Conservation (phyloP, 169 alveolate species). For the Eimeria sp. region DNA sequence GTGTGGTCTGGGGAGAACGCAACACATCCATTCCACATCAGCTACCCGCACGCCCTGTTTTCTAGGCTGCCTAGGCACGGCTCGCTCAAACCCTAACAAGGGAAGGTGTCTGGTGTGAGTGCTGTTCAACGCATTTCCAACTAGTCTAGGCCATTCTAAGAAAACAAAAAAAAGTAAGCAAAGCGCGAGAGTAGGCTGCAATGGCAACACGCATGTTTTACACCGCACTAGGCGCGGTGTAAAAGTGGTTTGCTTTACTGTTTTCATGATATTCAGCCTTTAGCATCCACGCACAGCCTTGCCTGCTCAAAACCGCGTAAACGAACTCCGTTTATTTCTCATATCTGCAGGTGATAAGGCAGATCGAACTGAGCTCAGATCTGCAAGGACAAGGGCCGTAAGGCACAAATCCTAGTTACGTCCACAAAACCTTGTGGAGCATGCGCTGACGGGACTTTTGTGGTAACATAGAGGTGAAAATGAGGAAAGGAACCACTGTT, state of each 20-base stretch:
- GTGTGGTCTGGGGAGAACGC: background rate
- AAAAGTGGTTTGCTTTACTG: background rate
- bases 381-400: too few species aligned
- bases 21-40: too few species aligned
- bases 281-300: background rate
- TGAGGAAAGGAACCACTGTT: background rate
- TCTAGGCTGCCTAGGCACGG: background rate
- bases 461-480: background rate
- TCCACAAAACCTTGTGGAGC: background rate
- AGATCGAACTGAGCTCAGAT: background rate
- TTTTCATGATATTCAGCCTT: background rate
- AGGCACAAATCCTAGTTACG: background rate
- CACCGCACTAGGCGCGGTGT: background rate
- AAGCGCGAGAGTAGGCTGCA: background rate
- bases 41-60: background rate
- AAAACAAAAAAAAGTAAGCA: background rate
- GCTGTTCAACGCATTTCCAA: background rate
- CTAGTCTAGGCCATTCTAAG: background rate
- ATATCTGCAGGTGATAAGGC: background rate
- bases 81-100: background rate
- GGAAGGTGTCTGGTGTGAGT: background rate
- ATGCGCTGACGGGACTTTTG: background rate
- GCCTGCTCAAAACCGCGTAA: background rate
- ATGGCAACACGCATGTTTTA: background rate
- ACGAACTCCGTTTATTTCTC: background rate